Conservation (phyloP, 345 rosid species). For the Mangifera indica region DNA sequence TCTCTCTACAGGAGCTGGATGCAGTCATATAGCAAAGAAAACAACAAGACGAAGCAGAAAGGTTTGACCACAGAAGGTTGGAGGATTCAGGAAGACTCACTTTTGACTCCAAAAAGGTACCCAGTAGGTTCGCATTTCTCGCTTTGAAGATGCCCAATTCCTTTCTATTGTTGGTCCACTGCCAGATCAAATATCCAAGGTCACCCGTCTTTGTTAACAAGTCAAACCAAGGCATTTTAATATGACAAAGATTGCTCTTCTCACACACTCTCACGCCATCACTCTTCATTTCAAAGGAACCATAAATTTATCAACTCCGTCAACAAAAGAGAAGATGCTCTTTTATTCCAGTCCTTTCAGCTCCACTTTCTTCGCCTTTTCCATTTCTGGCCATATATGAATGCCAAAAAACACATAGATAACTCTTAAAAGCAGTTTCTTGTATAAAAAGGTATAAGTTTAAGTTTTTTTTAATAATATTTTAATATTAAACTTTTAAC, state of each 20-base stretch:
- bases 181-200: not conserved
- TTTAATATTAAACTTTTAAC: too few species aligned
- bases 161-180: not conserved
- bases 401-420: not conserved
- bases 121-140: slow-evolving; percentile 4
- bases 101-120: slow-evolving; percentile 19
- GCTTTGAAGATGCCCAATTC: slow-evolving; percentile 15
- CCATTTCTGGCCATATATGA: not conserved
- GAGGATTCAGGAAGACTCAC: not conserved
- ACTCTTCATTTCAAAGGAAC: not conserved
- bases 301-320: too few species aligned
- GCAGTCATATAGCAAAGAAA: not conserved
- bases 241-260: not conserved
- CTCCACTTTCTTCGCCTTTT: not conserved
- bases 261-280: too few species aligned
- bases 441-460: too few species aligned
- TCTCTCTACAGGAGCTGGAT: not conserved
- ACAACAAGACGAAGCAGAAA: not conserved
- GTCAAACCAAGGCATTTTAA: slow-evolving; percentile 19
- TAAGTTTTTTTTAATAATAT: too few species aligned
- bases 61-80: slow-evolving; percentile 14
- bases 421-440: too few species aligned
- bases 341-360: not conserved
- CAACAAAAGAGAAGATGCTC: too few species aligned
- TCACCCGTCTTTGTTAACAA: slow-evolving; percentile 10